Percentiles rank a stretch among this genome's conserved stretches.
phyloP scores from a whole-genome alignment of 2,329 filamentous ascomycete species.

The Epichloe amarillans region DNA sequence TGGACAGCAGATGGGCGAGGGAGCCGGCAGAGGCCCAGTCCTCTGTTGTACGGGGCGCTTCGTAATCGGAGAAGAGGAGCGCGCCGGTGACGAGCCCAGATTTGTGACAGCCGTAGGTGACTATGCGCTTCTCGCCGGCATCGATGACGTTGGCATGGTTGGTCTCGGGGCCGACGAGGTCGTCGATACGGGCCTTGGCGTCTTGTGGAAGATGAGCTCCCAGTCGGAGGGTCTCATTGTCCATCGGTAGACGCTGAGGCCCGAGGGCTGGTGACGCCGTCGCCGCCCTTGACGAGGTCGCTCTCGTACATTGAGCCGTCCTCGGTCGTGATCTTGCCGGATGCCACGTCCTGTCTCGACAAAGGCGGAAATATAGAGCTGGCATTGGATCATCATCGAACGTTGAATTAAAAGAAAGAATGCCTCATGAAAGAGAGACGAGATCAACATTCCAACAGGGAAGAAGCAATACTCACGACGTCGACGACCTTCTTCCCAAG shows the following conservation, averaged over 20 bases:
- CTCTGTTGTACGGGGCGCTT: not conserved
- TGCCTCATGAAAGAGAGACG: not conserved
- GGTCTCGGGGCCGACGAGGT: not conserved
- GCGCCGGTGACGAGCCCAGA: not conserved
- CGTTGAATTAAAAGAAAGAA: no score
- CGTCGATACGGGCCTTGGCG: not conserved
- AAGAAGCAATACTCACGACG: not conserved
- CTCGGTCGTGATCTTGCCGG: not conserved
- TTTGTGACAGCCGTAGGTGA: not conserved
- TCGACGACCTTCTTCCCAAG: not conserved
- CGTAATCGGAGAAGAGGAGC: not conserved
- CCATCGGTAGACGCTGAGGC: conserved; percentile 1
- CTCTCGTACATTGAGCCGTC: not conserved
- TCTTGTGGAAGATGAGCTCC: not conserved
- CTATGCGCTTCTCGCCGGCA: not conserved
- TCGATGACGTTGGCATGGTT: not conserved
- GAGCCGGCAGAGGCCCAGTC: not conserved
- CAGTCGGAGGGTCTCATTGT: not conserved
- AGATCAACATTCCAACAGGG: not conserved
- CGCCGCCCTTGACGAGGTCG: not conserved
- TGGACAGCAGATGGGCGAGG: not conserved
- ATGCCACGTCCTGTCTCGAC: not conserved
- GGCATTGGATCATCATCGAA: no score
- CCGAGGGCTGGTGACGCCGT: not conserved
- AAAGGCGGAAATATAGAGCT: no score